A percentile compares a stretch with the other conserved stretches of the same genome.
Evolutionary conservation across 2,329 filamentous ascomycete species (phyloP).

Genomic region (Phialemoniopsis sp.): DNA sequence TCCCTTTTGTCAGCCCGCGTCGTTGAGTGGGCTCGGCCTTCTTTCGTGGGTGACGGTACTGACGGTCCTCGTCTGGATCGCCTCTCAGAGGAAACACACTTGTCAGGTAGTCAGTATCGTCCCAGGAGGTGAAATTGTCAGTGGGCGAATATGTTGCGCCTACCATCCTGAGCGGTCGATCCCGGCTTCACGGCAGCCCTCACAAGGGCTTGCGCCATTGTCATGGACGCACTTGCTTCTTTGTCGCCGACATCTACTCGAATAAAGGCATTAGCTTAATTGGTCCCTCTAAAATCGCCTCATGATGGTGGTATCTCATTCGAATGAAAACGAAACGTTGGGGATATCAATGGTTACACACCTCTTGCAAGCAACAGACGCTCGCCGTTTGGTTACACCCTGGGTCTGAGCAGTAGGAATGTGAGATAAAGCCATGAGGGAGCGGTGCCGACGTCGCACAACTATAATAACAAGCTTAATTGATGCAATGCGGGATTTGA

Average conservation of each 20-base stretch:
- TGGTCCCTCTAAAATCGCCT: too few relatives aligned
- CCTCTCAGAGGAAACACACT: slow-evolving; percentile 50
- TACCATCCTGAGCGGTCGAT: slow-evolving; percentile 45
- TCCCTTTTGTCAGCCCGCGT: slow-evolving; percentile 12
- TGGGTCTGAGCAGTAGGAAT: too few relatives aligned
- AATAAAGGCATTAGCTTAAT: background rate
- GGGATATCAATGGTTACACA: background rate
- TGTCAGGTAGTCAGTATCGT: too few relatives aligned
- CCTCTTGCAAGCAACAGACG: background rate
- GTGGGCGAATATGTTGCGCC: slow-evolving; percentile 10
- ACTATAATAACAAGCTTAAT: too few relatives aligned
- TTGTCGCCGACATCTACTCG: slow-evolving; percentile 13
- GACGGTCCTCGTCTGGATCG: slow-evolving; percentile 48
- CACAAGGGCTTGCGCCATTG: slow-evolving; percentile 27
- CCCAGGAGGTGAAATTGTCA: too few relatives aligned
- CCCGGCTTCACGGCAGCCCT: slow-evolving; percentile 46
- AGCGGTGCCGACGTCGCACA: too few relatives aligned
- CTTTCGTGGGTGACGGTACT: slow-evolving; percentile 50
- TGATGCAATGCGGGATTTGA: too few relatives aligned
- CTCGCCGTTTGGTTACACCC: too few relatives aligned
- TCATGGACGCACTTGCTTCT: slow-evolving; percentile 15
- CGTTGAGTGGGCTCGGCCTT: slow-evolving; percentile 37
- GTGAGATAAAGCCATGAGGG: too few relatives aligned
- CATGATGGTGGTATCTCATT: too few relatives aligned
- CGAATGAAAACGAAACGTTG: background rate